These are phyloP conservation scores for Eucalyptus erythrocorys DNA, from an alignment of 345 rosid genomes.

Conservation along the genomic window DNA sequence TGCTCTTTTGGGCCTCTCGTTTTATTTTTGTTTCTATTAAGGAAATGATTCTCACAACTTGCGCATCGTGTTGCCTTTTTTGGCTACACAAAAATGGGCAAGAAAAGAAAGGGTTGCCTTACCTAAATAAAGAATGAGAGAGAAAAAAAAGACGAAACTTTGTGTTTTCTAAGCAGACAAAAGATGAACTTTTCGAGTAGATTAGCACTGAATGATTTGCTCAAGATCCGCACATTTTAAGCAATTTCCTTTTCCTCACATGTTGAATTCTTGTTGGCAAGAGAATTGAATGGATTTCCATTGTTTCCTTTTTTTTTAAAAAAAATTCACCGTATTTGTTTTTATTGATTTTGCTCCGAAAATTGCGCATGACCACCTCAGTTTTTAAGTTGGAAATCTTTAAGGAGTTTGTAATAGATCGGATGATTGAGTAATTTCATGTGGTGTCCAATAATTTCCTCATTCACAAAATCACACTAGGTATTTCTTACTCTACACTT, in stretches of 20 bases:
- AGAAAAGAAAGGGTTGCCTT: not conserved
- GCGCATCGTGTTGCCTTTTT: not conserved
- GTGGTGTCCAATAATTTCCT: not conserved
- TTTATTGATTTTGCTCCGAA: not conserved
- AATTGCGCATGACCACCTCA: not conserved
- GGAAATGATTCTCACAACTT: not conserved
- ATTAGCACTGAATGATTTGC: not conserved
- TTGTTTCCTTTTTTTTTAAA: not conserved
- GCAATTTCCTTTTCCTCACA: not conserved
- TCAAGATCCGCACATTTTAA: not conserved
- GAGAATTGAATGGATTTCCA: not conserved
- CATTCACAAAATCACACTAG: not conserved
- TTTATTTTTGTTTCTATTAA: not conserved
- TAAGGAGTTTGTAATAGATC: not conserved
- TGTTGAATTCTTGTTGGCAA: not conserved
- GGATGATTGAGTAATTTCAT: not conserved
- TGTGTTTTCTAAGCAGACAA: not conserved
- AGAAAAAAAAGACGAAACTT: not conserved
- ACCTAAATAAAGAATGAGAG: not conserved
- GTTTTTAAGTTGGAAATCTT: not conserved
- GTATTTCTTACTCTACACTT: not conserved
- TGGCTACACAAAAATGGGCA: not conserved
- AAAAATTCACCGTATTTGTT: not conserved
- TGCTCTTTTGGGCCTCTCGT: not conserved
- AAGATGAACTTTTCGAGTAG: not conserved